Evolutionary conservation across 2,329 filamentous ascomycete genomes (phyloP).

Genomic region (Penicillium sp.): DNA sequence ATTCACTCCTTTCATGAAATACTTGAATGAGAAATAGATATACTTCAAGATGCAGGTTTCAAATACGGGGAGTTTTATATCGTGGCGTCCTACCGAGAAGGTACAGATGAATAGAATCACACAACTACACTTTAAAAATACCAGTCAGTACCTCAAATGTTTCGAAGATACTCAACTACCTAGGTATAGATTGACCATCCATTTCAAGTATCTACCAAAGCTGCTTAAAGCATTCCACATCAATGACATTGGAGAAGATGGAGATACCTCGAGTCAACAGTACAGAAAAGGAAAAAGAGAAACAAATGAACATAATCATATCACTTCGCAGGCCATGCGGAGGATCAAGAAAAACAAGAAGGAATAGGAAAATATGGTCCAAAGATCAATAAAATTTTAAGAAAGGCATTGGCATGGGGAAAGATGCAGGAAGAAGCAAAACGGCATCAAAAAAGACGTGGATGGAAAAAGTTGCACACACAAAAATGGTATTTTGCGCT

Average conservation of each 20-base stretch:
- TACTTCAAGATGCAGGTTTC: too few species aligned
- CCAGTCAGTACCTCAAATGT: too few species aligned
- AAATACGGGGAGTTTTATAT: too few species aligned
- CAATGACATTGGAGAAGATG: conserved; percentile 16
- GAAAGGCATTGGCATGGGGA: conserved; percentile 8
- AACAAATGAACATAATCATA: conserved; percentile 14
- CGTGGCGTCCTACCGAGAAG: too few species aligned
- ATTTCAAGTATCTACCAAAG: not conserved
- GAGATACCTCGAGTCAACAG: conserved; percentile 15
- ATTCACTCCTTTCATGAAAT: too few species aligned
- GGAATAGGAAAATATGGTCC: conserved; percentile 5
- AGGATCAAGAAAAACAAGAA: conserved; percentile 10
- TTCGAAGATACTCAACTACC: too few species aligned
- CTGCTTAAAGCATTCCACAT: conserved; percentile 9
- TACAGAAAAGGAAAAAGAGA: conserved; percentile 13
- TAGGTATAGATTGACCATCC: not conserved
- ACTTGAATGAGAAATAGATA: too few species aligned
- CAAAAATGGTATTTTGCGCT: conserved; percentile 38
- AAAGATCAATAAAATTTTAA: conserved; percentile 12
- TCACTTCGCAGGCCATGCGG: conserved; percentile 17
- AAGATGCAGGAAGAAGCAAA: conserved; percentile 14
- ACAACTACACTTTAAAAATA: too few species aligned
- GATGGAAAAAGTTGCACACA: conserved; percentile 19
- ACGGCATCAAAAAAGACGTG: conserved; percentile 12
- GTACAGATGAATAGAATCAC: not conserved